phyloP scores from a whole-genome alignment of 2,329 filamentous ascomycete genomes.

The Fusarium nanum region DNA sequence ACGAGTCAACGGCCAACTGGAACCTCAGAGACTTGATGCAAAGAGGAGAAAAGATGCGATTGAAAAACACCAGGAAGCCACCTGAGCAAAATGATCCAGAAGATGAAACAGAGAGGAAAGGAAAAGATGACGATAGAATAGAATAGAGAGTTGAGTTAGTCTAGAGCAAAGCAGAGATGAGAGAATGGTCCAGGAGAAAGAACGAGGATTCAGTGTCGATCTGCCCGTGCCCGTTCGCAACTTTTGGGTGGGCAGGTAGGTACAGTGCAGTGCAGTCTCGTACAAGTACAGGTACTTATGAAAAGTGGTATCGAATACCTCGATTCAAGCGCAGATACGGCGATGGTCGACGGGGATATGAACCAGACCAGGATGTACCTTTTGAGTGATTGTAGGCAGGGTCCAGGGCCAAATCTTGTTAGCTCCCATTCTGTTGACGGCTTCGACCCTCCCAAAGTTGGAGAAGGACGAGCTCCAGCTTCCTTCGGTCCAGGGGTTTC shows the following conservation, averaged over 20 bases:
- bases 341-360: conserved; percentile 17
- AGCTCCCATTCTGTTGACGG: conserved; percentile 21
- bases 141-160: conserved; percentile 4
- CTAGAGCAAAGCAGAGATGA: conserved; percentile 22
- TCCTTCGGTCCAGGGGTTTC: conserved; percentile 37
- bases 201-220: conserved; percentile 38
- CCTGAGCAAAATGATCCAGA: conserved; percentile 28
- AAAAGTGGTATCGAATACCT: conserved; percentile 22
- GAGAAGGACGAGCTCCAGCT: conserved; percentile 25
- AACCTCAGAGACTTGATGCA: conserved; percentile 4
- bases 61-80: conserved; percentile 35
- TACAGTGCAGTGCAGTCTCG: background rate
- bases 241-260: conserved; percentile 1
- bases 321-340: conserved; percentile 16
- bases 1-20: conserved; percentile 18
- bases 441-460: conserved; percentile 27
- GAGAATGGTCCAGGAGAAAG: conserved; percentile 22
- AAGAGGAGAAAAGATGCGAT: conserved; percentile 13
- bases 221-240: conserved; percentile 17
- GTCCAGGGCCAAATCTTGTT: conserved; percentile 14
- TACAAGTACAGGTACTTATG: conserved; percentile 28
- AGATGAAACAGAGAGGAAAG: conserved; percentile 7
- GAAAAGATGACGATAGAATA: conserved; percentile 1
- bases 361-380: conserved; percentile 13
- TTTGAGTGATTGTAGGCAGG: conserved; percentile 29